phyloP scores from a whole-genome alignment of 1,284 basidiomycete genomes.

The Tylopilus sp. region DNA sequence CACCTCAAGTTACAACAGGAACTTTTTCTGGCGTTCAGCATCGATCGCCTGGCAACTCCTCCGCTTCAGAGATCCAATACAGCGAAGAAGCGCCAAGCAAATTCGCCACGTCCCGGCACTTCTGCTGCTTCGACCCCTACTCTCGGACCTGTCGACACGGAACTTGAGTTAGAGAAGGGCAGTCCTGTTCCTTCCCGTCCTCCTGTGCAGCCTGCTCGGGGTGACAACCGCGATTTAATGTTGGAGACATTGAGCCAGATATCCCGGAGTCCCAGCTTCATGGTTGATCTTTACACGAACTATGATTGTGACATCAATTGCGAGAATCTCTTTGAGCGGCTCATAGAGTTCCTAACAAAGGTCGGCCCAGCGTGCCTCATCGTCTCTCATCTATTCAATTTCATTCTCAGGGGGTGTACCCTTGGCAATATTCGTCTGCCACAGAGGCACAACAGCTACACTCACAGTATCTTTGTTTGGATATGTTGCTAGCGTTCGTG shows the following conservation, averaged over 20 bases:
- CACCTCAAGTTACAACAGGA: conserved; percentile 96
- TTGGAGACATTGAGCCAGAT: conserved; percentile 85
- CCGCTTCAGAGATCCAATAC: conserved; percentile 28
- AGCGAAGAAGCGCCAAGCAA: conserved; percentile 31
- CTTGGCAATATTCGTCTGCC: conserved; percentile 54
- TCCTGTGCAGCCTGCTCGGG: conserved; percentile 71
- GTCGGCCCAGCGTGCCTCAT: conserved; percentile 36
- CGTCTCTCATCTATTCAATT: conserved; percentile 3
- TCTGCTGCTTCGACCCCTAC: conserved; percentile 45
- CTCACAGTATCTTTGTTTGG: conserved; percentile 85
- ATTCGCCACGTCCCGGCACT: conserved; percentile 57
- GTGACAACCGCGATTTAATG: conserved; percentile 86
- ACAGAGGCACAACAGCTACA: conserved; percentile 68
- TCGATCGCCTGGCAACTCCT: conserved; percentile 80
- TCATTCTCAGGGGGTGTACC: conserved; percentile 65
- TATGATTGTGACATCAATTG: conserved; percentile 97
- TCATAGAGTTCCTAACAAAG: conserved; percentile 88
- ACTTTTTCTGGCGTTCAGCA: conserved; percentile 87
- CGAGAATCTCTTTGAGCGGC: conserved; percentile 90
- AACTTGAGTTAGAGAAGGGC: conserved; percentile 48
- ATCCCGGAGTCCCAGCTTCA: conserved; percentile 77
- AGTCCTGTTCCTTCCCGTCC: conserved; percentile 51
- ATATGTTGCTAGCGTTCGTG: conserved; percentile 83
- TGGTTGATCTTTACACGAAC: conserved; percentile 94
- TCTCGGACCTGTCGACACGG: conserved; percentile 42